Evolutionary conservation across 1,284 basidiomycete species (phyloP), one percentile per base, ranked within the genome.

Genomic region (Cutaneotrichosporon sp.): DNA sequence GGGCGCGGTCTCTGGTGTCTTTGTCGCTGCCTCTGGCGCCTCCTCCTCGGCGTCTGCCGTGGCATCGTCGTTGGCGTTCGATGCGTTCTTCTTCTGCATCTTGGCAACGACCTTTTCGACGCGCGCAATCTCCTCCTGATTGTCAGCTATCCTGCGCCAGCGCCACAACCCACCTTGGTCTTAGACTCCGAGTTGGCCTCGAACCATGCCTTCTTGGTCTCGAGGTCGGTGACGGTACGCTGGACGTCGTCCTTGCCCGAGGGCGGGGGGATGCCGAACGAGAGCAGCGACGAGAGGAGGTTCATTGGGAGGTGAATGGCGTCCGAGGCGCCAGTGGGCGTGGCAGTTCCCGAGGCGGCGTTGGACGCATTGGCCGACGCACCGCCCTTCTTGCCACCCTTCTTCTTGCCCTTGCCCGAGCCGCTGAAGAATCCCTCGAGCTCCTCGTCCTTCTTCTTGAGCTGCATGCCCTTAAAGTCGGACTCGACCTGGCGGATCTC

Each of bases 181-280:
- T 76, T 75, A 18, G 74, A 62, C 46, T 75, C 77, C 66, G 81
- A 79, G 74, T 83, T 82, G 58, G 78, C 79, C 70, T 88, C 84
- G 72, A 86, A 97, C 92, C 93, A 98, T 40, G 86, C 81, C 77
- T 90, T 92, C 81, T 98, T 99, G 52, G 84, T 89, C 76, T 88
- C 87, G 54, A 99, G 80, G 70, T 97, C 90, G 67, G 90, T 86
- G 56, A 98, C 80, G 35, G 91, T 84, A 49, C 90, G 86, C 47
- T 84, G 80, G 33, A 94, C 80, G 68, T 98, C 94, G 13, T 81
- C 79, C 44, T 82, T 76, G 39, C 85, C 85, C 9, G 84, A 79
- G 0, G 96, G 96, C 20, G 92, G 88, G 23, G 91, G 85, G 68
- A 99, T 97, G 48, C 90, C 90, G 33, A 98, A 81, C 14, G 83